Base-by-base conservation (phyloP, 176 grass and related monocot genomes). In the Elaeis guineensis region DNA sequence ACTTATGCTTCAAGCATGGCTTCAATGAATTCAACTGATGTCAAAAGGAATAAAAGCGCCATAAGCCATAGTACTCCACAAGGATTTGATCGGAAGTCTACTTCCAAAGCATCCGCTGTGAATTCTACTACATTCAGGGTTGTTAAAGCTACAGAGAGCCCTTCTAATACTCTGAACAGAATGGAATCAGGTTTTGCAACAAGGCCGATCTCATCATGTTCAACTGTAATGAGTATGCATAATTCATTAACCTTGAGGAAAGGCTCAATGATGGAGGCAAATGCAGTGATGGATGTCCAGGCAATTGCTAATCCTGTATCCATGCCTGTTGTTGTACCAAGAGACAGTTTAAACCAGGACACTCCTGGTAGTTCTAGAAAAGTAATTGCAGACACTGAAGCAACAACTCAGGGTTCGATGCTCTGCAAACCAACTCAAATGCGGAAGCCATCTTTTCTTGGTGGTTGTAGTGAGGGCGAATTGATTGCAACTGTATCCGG, bases 251-350 rank as follows among this genome's bases (percentile, higher is more conserved):
- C 66, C 52, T 15, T 55, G 53, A 98, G 71, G 62, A 83, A 79
- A 52, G 61, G 64, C 54, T 65, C 51, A 49, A 55, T 53, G 14
- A 19, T 68, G 25, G 86, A 79, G 18, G 77, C 78, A 44, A 57
- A 68, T 30, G 62, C 51, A 24, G 62, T 82, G 28, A 89, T 72
- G 76, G 83, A 89, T 65, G 89, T 82, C 67, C 83, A 89, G 66
- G 72, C 78, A 54, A 83, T 71, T 18, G 29, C 77, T 21, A 75
- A 61, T 19, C 51, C 70, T 54, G 52, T 81, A 69, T 80, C 79
- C 48, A 49, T 70, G 49, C 87, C 93, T 78, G 48, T 85, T 73
- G 29, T 85, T 80, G 76, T 81, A 51, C 93, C 87, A 54, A 92
- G 81, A 83, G 83, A 82, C 67, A 80, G 79, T 86, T 62, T 73